These are phyloP conservation scores for Basidiobolus meristosporus DNA, from an alignment of 371 early-diverging fungal species.

Conservation along the genomic window DNA sequence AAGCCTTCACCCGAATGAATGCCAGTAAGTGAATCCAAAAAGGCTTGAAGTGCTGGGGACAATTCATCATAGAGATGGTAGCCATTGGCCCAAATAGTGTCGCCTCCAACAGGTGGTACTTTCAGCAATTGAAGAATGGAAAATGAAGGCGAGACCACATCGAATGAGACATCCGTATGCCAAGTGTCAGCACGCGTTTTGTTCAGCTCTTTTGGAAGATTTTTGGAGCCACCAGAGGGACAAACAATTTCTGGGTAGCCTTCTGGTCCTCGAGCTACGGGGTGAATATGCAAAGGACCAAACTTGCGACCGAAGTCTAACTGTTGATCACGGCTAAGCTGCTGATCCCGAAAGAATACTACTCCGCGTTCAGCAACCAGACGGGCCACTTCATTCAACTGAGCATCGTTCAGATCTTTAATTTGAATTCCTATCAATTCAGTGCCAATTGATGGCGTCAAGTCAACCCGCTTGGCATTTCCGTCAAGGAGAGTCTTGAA, in stretches of 20 bases:
- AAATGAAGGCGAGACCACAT: slow-evolving; percentile 26
- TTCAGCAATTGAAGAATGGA: slow-evolving; percentile 27
- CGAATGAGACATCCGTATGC: slow-evolving; percentile 39
- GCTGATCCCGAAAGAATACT: slow-evolving; percentile 36
- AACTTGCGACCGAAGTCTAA: slow-evolving; percentile 22
- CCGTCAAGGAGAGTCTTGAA: slow-evolving; percentile 28
- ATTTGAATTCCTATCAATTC: slow-evolving; percentile 38
- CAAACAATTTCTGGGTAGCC: slow-evolving; percentile 11
- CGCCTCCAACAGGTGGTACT: slow-evolving; percentile 34
- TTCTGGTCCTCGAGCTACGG: slow-evolving; percentile 12
- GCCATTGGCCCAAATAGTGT: slow-evolving; percentile 28
- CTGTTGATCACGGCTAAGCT: slow-evolving; percentile 20
- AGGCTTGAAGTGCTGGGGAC: slow-evolving; percentile 21
- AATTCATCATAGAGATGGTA: slow-evolving; percentile 38
- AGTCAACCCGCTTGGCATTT: slow-evolving; percentile 32
- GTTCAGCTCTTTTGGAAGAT: background rate
- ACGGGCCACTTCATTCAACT: slow-evolving; percentile 27
- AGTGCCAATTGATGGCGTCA: slow-evolving; percentile 44
- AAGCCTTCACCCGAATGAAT: slow-evolving; percentile 30
- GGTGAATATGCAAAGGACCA: slow-evolving; percentile 33
- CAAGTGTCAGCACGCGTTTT: slow-evolving; percentile 12
- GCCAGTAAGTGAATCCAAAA: slow-evolving; percentile 37
- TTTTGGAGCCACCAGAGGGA: slow-evolving; percentile 9
- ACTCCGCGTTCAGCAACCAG: slow-evolving; percentile 33
- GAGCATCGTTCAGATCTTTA: slow-evolving; percentile 22